These are phyloP conservation scores for Dioscorea zingiberensis DNA, from an alignment of 106 monocot species.

Conservation along the genomic window DNA sequence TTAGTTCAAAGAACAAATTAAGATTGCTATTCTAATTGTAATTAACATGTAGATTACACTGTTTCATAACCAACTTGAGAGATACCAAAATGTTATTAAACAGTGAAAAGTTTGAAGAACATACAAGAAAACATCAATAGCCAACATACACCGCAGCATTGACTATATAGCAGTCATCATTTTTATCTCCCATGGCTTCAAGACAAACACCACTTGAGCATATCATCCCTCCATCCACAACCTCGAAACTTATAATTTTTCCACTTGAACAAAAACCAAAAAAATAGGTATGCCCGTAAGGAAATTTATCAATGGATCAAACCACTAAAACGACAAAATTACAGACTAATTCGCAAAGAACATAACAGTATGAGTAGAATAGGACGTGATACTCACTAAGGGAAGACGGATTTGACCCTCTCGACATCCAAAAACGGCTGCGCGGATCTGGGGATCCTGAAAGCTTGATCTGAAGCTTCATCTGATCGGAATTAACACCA, in stretches of 20 bases:
- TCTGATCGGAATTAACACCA: slow-evolving; percentile 78
- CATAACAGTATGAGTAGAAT: too few relatives aligned
- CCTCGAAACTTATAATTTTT: slow-evolving; percentile 67
- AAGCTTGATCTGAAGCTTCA: slow-evolving; percentile 90
- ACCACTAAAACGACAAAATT: background rate
- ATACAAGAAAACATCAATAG: slow-evolving; percentile 29
- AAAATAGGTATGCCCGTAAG: background rate
- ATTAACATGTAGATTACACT: too few relatives aligned
- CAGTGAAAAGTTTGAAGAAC: too few relatives aligned
- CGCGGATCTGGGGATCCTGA: slow-evolving; percentile 60
- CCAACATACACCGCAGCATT: slow-evolving; percentile 98
- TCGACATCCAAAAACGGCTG: slow-evolving; percentile 77
- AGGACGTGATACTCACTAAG: slow-evolving; percentile 58
- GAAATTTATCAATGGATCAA: background rate
- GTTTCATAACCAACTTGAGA: too few relatives aligned
- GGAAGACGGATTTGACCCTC: slow-evolving; percentile 88
- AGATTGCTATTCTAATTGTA: too few relatives aligned
- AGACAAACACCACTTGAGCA: slow-evolving; percentile 88
- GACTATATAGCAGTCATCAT: slow-evolving; percentile 92
- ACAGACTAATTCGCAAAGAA: too few relatives aligned
- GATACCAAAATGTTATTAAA: too few relatives aligned
- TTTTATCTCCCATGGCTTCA: slow-evolving; percentile 96
- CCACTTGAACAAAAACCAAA: slow-evolving; percentile 44
- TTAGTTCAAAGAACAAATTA: too few relatives aligned
- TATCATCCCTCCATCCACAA: slow-evolving; percentile 92